Conservation (phyloP, 2,329 filamentous ascomycete species). For the Paracamarosporium sp. region DNA sequence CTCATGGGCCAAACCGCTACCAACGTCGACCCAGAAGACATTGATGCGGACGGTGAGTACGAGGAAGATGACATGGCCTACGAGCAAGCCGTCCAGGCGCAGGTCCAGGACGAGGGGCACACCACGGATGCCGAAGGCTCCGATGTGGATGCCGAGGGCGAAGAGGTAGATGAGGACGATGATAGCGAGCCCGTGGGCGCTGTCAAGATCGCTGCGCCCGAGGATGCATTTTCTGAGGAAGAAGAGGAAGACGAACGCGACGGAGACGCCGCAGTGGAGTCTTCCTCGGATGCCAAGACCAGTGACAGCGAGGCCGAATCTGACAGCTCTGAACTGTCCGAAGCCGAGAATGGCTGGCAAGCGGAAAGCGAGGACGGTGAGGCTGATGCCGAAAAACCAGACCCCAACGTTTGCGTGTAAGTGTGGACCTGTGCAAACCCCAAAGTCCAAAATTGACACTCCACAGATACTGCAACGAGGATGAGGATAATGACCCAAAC, state of each 20-base stretch:
- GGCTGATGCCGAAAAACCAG: slow-evolving; percentile 61
- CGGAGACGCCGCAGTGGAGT: slow-evolving; percentile 47
- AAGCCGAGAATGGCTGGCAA: slow-evolving; percentile 63
- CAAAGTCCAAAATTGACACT: slow-evolving; percentile 12
- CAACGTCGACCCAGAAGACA: slow-evolving; percentile 42
- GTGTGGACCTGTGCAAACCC: slow-evolving; percentile 35
- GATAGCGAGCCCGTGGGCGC: slow-evolving; percentile 54
- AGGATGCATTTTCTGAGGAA: slow-evolving; percentile 43
- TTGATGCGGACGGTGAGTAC: slow-evolving; percentile 48
- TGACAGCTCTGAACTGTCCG: slow-evolving; percentile 54
- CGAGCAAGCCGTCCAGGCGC: slow-evolving; percentile 24
- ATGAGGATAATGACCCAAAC: slow-evolving; percentile 81
- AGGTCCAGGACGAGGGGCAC: slow-evolving; percentile 35
- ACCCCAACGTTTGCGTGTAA: slow-evolving; percentile 70
- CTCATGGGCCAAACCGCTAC: slow-evolving; percentile 42
- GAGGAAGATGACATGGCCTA: slow-evolving; percentile 46
- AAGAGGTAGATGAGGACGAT: slow-evolving; percentile 61
- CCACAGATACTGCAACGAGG: slow-evolving; percentile 78
- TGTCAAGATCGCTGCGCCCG: slow-evolving; percentile 47
- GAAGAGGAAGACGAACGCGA: slow-evolving; percentile 50
- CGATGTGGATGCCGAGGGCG: slow-evolving; percentile 51
- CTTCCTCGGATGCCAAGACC: slow-evolving; percentile 44
- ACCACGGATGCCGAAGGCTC: slow-evolving; percentile 50
- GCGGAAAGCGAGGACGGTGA: slow-evolving; percentile 61
- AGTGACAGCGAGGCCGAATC: slow-evolving; percentile 48